phyloP scores from a whole-genome alignment of 352 stramenopile genomes.

The Phytophthora podocarpi region DNA sequence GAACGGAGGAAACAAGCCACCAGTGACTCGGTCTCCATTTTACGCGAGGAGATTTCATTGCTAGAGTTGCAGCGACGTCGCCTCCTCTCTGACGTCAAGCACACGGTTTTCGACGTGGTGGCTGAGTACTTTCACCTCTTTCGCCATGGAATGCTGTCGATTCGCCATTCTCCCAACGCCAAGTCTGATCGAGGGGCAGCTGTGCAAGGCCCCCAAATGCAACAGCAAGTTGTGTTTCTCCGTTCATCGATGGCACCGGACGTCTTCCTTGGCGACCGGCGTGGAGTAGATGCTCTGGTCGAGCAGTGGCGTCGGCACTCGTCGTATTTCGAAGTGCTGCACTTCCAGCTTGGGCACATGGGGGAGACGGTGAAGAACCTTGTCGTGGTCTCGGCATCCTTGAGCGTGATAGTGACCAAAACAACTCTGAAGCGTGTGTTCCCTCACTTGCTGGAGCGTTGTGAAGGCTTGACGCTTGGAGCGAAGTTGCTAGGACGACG shows the following conservation, averaged over 20 bases:
- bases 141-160: neutral
- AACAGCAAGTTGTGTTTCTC: slow-evolving; percentile 21
- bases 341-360: slow-evolving; percentile 21
- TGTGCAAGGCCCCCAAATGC: neutral
- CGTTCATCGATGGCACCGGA: slow-evolving; percentile 7
- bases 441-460: too few relatives aligned
- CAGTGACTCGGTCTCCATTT: too few relatives aligned
- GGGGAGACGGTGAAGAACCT: too few relatives aligned
- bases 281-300: neutral
- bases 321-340: slow-evolving; percentile 20
- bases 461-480: too few relatives aligned
- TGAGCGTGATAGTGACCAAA: neutral
- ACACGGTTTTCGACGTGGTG: too few relatives aligned
- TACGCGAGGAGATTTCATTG: neutral
- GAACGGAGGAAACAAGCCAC: neutral
- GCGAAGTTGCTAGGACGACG: neutral
- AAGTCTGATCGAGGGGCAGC: too few relatives aligned
- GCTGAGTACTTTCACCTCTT: neutral
- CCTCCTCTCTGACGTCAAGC: too few relatives aligned
- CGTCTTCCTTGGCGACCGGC: neutral
- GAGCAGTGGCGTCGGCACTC: slow-evolving; percentile 27
- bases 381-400: neutral
- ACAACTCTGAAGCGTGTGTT: slow-evolving; percentile 6
- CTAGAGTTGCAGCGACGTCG: neutral
- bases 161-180: too few relatives aligned